phyloP scores from a whole-genome alignment of 345 rosid genomes.

The Gossypium sturtianum region DNA sequence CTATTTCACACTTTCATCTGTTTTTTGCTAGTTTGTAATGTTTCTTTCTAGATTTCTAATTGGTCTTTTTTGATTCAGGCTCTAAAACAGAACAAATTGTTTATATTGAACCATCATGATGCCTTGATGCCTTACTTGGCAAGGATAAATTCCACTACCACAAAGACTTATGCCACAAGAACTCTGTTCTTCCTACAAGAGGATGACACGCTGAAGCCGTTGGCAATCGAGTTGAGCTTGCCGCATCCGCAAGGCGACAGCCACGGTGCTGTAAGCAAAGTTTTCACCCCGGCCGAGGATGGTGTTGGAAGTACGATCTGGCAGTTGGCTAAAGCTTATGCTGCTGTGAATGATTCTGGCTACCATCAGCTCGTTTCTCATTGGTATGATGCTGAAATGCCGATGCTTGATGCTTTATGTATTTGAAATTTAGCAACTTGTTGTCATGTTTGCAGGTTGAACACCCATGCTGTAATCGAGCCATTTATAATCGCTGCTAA shows the following conservation, averaged over 20 bases:
- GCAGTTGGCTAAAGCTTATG: slow-evolving; percentile 94
- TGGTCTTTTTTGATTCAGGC: slow-evolving; percentile 37
- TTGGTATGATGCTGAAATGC: slow-evolving; percentile 39
- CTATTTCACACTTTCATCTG: neutral
- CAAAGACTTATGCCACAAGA: slow-evolving; percentile 81
- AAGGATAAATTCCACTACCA: slow-evolving; percentile 59
- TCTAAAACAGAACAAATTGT: slow-evolving; percentile 46
- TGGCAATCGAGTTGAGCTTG: slow-evolving; percentile 81
- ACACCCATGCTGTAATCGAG: slow-evolving; percentile 82
- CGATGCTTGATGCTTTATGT: neutral
- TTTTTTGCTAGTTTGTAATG: neutral
- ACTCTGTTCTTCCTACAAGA: slow-evolving; percentile 66
- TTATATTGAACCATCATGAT: slow-evolving; percentile 78
- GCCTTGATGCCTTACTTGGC: slow-evolving; percentile 66
- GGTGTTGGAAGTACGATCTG: slow-evolving; percentile 63
- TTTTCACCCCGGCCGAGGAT: slow-evolving; percentile 60
- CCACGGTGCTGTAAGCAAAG: slow-evolving; percentile 64
- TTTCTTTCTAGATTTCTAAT: neutral
- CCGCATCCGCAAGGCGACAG: slow-evolving; percentile 72
- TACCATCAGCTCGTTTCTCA: slow-evolving; percentile 90
- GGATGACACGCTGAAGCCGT: slow-evolving; percentile 66
- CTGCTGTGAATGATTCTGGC: slow-evolving; percentile 80
- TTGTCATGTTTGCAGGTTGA: slow-evolving; percentile 43
- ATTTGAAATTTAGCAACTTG: too few relatives aligned
- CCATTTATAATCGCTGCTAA: slow-evolving; percentile 83